These are phyloP conservation scores for Moricandia moricandioides DNA, from an alignment of 345 rosid genomes.

Conservation along the genomic window DNA sequence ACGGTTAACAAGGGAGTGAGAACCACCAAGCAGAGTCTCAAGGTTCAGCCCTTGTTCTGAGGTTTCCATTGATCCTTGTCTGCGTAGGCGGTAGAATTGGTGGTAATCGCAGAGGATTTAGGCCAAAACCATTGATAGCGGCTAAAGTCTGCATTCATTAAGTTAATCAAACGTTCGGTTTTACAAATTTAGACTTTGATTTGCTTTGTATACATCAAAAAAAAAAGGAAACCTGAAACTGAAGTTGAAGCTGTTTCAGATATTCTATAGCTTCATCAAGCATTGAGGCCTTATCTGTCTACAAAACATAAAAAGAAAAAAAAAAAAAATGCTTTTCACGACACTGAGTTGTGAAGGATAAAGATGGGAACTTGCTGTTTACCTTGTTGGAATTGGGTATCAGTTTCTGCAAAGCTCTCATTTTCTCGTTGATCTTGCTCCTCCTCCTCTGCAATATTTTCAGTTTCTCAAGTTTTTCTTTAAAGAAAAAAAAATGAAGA, in stretches of 20 bases:
- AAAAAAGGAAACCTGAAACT: conserved; percentile 74
- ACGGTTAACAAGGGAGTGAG: conserved; percentile 9
- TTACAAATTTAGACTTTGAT: background rate
- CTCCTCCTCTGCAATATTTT: conserved; percentile 56
- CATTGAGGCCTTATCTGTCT: conserved; percentile 92
- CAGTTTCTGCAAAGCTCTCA: conserved; percentile 75
- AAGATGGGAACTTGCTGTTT: background rate
- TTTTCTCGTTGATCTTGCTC: conserved; percentile 75
- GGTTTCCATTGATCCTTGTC: conserved; percentile 9
- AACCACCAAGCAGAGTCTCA: conserved; percentile 19
- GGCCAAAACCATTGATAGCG: conserved; percentile 31
- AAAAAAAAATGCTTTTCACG: background rate
- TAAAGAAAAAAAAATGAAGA: background rate
- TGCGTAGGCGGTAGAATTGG: conserved; percentile 21
- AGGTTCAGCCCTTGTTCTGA: conserved; percentile 17
- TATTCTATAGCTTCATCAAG: conserved; percentile 83
- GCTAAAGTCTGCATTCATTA: conserved; percentile 29
- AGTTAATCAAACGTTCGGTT: conserved; percentile 1
- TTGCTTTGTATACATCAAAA: too few relatives aligned
- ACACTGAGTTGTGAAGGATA: background rate
- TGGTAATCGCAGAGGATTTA: conserved; percentile 34
- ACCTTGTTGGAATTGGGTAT: conserved; percentile 85
- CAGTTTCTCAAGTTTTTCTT: background rate
- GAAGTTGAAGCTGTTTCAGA: conserved; percentile 82
- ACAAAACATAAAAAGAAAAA: background rate